Conservation (phyloP, 2,329 filamentous ascomycete genomes). For the Aureobasidium melanogenum region DNA sequence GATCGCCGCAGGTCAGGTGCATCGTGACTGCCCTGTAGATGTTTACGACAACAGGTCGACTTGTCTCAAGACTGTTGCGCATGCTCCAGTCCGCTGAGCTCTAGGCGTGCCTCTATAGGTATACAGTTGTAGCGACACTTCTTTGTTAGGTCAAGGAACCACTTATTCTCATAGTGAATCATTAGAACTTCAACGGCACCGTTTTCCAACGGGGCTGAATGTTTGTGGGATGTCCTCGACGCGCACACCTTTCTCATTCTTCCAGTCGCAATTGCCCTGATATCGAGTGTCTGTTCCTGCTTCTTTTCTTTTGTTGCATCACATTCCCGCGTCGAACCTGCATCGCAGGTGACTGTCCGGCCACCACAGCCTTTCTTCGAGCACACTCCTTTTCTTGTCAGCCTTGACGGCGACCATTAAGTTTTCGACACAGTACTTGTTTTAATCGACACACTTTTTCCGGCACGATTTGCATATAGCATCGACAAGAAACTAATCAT, state of each 20-base stretch:
- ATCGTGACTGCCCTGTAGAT: background rate
- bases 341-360: background rate
- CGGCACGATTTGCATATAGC: background rate
- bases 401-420: constrained; percentile 6
- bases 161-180: background rate
- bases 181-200: constrained; percentile 2
- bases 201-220: constrained; percentile 3
- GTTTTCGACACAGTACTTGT: background rate
- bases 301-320: background rate
- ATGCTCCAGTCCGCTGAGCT: background rate
- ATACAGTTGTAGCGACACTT: background rate
- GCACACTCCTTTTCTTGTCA: background rate
- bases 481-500: background rate
- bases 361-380: background rate
- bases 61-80: background rate
- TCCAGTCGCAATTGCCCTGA: constrained; percentile 1
- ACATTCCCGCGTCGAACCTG: background rate
- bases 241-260: constrained; percentile 3
- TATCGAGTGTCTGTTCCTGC: background rate
- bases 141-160: constrained; percentile 3
- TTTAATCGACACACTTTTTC: background rate
- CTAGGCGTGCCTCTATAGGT: background rate
- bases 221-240: background rate
- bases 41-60: background rate
- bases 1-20: background rate